Evolutionary conservation across 2,329 filamentous ascomycete genomes (phyloP).

Genomic region (Cytospora leucostoma): DNA sequence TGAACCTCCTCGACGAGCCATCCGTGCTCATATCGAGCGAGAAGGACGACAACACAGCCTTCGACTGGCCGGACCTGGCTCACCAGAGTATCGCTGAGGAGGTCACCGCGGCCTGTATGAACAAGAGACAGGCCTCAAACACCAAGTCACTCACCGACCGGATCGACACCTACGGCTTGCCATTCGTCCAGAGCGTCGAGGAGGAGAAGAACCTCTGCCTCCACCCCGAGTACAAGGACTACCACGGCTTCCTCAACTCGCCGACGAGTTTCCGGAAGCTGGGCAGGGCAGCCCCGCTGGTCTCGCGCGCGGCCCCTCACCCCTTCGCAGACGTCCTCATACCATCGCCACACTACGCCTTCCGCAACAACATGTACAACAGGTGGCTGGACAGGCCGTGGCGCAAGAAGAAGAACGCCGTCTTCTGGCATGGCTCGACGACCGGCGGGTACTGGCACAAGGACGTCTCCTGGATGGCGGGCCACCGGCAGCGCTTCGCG

Average conservation of each 20-base stretch:
- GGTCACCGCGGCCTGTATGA: slow-evolving; percentile 4
- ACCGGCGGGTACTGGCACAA: slow-evolving; percentile 24
- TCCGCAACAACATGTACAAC: slow-evolving; percentile 20
- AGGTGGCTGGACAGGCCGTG: slow-evolving; percentile 12
- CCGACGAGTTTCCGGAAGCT: slow-evolving; percentile 43
- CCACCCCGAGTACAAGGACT: slow-evolving; percentile 44
- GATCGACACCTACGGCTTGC: slow-evolving; percentile 34
- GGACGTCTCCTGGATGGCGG: slow-evolving; percentile 10
- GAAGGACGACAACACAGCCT: slow-evolving; percentile 27
- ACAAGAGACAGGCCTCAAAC: background rate
- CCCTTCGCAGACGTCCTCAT: slow-evolving; percentile 24
- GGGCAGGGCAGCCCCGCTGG: slow-evolving; percentile 4
- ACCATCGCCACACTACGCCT: slow-evolving; percentile 24
- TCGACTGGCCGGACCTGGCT: slow-evolving; percentile 9
- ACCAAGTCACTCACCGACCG: background rate
- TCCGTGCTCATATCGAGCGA: slow-evolving; percentile 39
- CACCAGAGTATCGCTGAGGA: slow-evolving; percentile 35
- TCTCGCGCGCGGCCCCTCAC: slow-evolving; percentile 18
- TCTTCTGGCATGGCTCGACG: slow-evolving; percentile 26
- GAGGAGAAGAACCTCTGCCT: slow-evolving; percentile 43
- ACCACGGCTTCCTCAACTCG: slow-evolving; percentile 48
- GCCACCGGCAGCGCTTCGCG: slow-evolving; percentile 24
- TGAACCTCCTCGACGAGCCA: slow-evolving; percentile 53
- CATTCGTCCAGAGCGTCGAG: slow-evolving; percentile 40
- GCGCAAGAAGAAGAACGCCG: slow-evolving; percentile 24